phyloP scores from a whole-genome alignment of 2,329 filamentous ascomycete genomes.

The Septoria linicola region DNA sequence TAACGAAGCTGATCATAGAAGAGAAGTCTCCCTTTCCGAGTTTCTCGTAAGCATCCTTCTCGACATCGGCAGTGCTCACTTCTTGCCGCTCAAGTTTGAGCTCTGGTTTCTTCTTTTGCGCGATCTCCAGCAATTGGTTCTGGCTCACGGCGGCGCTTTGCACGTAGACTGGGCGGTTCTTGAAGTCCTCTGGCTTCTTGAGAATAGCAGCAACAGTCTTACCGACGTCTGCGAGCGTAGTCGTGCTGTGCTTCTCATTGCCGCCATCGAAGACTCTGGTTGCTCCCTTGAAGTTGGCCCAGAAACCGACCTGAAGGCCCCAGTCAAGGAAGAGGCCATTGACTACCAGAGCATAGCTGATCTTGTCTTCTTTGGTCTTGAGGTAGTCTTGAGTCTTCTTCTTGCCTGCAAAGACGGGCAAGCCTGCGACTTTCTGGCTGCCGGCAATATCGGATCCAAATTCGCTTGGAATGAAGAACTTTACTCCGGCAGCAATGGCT shows the following conservation, averaged over 20 bases:
- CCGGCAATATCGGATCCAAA: constrained; percentile 40
- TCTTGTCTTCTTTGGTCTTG: constrained; percentile 28
- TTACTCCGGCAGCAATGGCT: constrained; percentile 41
- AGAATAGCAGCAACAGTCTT: constrained; percentile 38
- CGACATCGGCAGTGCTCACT: constrained; percentile 33
- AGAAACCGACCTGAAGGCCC: constrained; percentile 34
- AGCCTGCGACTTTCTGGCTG: constrained; percentile 32
- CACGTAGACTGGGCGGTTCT: constrained; percentile 40
- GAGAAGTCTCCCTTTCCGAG: constrained; percentile 27
- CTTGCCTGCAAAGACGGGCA: constrained; percentile 43
- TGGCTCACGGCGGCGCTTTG: constrained; percentile 39
- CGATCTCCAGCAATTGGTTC: constrained; percentile 40
- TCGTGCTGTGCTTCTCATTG: constrained; percentile 36
- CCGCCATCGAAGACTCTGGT: constrained; percentile 40
- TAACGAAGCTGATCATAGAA: constrained; percentile 35
- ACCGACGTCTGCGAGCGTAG: constrained; percentile 36
- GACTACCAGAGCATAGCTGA: constrained; percentile 39
- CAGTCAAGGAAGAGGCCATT: constrained; percentile 42
- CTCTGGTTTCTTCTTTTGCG: constrained; percentile 37
- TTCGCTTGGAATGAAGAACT: constrained; percentile 43
- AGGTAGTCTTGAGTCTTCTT: constrained; percentile 40
- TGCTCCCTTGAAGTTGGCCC: constrained; percentile 33
- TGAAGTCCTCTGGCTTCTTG: constrained; percentile 37
- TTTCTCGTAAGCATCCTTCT: constrained; percentile 33
- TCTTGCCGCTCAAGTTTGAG: constrained; percentile 30